Base-by-base conservation (phyloP, 1,284 basidiomycete species). In the Rhodotorula sp. region DNA sequence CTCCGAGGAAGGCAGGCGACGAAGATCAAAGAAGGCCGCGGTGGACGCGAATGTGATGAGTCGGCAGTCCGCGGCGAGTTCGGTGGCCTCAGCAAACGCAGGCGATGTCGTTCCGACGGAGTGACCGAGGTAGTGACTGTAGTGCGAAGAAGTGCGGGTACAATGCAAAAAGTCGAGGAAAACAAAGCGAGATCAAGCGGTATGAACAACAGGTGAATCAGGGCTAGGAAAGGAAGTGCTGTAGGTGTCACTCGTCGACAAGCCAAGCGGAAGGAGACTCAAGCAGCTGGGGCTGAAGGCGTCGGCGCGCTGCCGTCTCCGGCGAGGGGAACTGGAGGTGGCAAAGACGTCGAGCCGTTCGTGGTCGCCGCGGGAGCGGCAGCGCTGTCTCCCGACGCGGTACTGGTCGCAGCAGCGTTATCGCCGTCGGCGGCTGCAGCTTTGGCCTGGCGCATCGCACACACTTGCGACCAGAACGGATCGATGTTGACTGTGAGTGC, bases 381-480 rank as follows among this genome's bases (percentile, higher is more conserved):
- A 14, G 51, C 26, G 8, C 53, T 26, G 7, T 7, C 48, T 49
- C 48, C 37, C 37, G 37, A 12, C 37, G 37, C 37, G 10, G 8
- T 12, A 12, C 37, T 10, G 37, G 37, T 42, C 37, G 37, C 14
- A 42, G 37, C 37, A 49, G 48, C 17, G 48, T 49, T 20, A 49
- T 49, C 48, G 46, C 17, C 4, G 8, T 33, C 30, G 2, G 60
- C 24, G 6, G 48, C 20, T 14, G 49, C 24, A 1, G 33, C 30
- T 22, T 18, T 53, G 44, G n/a, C 42, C 7, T 37, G 49, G 4
- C 42, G 37, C n/a, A 33, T 7, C 10, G 55, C 60, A 26, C 55
- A n/a, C 10, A 62, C 20, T 56, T 62, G 60, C 14, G n/a, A 7
- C 3, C 20, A 30, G 60, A 67, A 67, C 18, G 66, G 66, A 54